phyloP scores from a whole-genome alignment of 1,139 yeast species.

The Debaryomyces coudertii region DNA sequence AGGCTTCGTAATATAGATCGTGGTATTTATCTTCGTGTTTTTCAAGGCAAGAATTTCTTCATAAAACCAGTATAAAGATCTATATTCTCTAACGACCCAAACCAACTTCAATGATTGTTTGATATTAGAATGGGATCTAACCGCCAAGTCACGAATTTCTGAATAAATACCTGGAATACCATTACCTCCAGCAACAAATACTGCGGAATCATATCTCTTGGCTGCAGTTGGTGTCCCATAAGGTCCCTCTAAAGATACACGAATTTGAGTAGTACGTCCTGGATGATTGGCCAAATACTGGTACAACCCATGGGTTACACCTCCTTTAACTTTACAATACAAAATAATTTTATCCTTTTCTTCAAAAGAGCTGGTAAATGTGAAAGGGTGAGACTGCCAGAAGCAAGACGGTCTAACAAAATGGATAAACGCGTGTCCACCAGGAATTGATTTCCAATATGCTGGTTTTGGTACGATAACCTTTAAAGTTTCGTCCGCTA shows the following conservation, averaged over 20 bases:
- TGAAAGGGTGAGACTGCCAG: slow-evolving; percentile 52
- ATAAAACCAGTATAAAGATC: slow-evolving; percentile 37
- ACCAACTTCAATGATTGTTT: slow-evolving; percentile 31
- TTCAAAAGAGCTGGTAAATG: slow-evolving; percentile 31
- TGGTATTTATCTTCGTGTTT: slow-evolving; percentile 29
- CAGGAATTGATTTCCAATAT: slow-evolving; percentile 48
- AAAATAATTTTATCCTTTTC: slow-evolving; percentile 28
- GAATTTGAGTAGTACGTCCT: slow-evolving; percentile 26
- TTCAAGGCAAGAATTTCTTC: slow-evolving; percentile 33
- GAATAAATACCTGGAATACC: slow-evolving; percentile 48
- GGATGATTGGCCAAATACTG: slow-evolving; percentile 33
- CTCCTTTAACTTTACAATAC: slow-evolving; percentile 42
- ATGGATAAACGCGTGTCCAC: slow-evolving; percentile 56
- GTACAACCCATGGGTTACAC: slow-evolving; percentile 37
- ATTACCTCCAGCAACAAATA: slow-evolving; percentile 46
- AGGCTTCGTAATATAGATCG: slow-evolving; percentile 38
- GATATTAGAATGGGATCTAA: slow-evolving; percentile 15
- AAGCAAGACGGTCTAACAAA: slow-evolving; percentile 41
- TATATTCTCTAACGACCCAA: slow-evolving; percentile 42
- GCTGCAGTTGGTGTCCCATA: slow-evolving; percentile 41
- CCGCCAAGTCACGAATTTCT: slow-evolving; percentile 36
- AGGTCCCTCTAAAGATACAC: slow-evolving; percentile 48
- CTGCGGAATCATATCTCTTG: slow-evolving; percentile 34
- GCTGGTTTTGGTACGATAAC: slow-evolving; percentile 44
- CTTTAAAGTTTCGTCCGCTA: slow-evolving; percentile 44